Evolutionary conservation across 768 basidiomycete genomes (phyloP), one percentile per base, ranked within the genome.

Genomic region (Trametes punicea): DNA sequence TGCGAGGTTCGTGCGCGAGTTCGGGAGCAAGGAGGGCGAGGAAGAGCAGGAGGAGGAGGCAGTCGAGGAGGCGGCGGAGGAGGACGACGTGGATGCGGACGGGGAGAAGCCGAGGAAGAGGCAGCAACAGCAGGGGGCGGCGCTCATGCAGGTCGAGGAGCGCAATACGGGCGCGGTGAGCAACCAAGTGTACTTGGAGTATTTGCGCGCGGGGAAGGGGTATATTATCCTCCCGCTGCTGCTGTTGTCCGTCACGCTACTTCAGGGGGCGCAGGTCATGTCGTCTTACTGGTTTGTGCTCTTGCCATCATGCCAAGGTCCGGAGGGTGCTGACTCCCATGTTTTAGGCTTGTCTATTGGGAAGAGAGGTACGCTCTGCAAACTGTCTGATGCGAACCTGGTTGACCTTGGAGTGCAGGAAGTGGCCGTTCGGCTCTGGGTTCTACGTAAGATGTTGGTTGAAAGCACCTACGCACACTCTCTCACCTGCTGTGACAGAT

Each of bases 121-220:
- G 31, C 70, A 66, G 46, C 70, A 67, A 30, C 70, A 66, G 46
- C 70, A 67, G 15, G 81, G 81, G 5, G 75, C 77, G 20, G 74
- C 73, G 10, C 72, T 93, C 39, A 95, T 94, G 90, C 89, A 93
- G 64, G 75, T 73, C 23, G 93, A 95, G 70, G 91, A 94, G 67
- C 77, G 92, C 16, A 88, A 87, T 61, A 84, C 82, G 0, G 93
- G 92, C 3, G 81, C 88, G 0, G 80, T 93, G 60, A 74, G 77
- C 30, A 64, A 70, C 61, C 58, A 69, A 2, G 78, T 85, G 10
- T 86, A 86, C 62, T 78, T 73, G 65, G 65, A 78, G 30, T 96
- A 93, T 68, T 65, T 88, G 46, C 69, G 73, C 29, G 90, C 91
- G 3, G 93, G 85, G 1, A 81, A 81, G 27, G 92, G 90, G 11